Base-by-base conservation (phyloP, 768 basidiomycete genomes). In the Arthromyces matolae region DNA sequence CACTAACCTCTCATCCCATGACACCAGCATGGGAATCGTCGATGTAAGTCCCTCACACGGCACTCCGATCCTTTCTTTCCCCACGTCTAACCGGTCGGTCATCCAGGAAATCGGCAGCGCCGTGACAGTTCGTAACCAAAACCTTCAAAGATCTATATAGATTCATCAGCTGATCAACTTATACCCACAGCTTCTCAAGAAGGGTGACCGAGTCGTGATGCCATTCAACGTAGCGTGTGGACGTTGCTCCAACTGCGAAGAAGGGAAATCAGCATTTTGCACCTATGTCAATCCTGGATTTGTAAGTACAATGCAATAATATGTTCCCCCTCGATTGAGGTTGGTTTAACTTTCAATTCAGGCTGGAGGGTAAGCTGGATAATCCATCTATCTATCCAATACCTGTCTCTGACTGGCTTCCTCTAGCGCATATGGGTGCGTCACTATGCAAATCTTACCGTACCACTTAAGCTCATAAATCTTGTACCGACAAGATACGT, bases 201-300 rank as follows among this genome's bases (percentile, higher is more conserved):
- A 74, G 50, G 79, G 78, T 12, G 79, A 81, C 54, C 71, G 79
- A 24, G 77, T 80, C n/a, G 78, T 80, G 19, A 75, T 79, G 70
- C 79, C 78, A 1, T 80, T 80, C 66, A 80, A 80, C 48, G 78
- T 80, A 24, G 78, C 76, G 0, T 80, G 78, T 52, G 79, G 79
- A 13, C 73, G 77, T 16, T 80, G 79, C 67, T 52, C 68, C 49
- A 81, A 81, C 53, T 80, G 79, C 51, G 78, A 79, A 42, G 73
- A 74, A 54, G 71, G 73, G 9, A 69, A 52, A 31, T 76, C 78
- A 5, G 79, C 76, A 0, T 80, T 79, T 58, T 81, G 78, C 58
- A 80, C 77, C 3, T 60, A 72, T 39, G 78, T 81, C 9, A 81
- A 81, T 49, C 78, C 79, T 10, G 77, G 78, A 54, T 78, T 78